Conservation (phyloP, 2,329 filamentous ascomycete genomes). For the Hypoxylon sp. region DNA sequence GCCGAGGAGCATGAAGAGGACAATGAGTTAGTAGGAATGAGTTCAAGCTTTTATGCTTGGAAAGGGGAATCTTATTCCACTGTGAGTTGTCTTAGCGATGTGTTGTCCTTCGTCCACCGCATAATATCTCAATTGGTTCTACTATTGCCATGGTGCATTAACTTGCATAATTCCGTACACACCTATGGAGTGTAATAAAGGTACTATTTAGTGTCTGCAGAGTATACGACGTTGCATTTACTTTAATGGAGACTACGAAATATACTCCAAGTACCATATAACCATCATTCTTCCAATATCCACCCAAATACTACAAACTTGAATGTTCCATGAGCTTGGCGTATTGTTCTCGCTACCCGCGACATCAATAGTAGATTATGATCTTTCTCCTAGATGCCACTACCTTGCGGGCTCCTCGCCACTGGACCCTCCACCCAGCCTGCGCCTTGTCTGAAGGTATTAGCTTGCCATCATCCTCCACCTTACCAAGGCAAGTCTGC, state of each 20-base stretch:
- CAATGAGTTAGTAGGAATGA: background rate
- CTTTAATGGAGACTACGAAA: background rate
- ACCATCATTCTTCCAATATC: conserved; percentile 3
- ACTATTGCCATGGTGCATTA: conserved; percentile 3
- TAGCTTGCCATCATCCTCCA: conserved; percentile 26
- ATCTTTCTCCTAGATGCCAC: conserved; percentile 22
- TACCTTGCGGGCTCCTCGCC: conserved; percentile 29
- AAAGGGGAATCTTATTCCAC: conserved; percentile 3
- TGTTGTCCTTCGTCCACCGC: conserved; percentile 11
- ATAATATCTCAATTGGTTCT: conserved; percentile 14
- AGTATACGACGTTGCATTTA: background rate
- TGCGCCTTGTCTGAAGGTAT: conserved; percentile 34
- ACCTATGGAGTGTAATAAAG: conserved; percentile 10
- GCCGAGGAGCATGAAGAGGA: background rate
- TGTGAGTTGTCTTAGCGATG: conserved; percentile 3
- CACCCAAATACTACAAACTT: background rate
- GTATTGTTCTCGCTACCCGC: background rate
- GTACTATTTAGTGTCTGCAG: background rate
- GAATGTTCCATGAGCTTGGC: background rate
- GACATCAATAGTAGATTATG: conserved; percentile 23
- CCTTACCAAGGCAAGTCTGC: conserved; percentile 28
- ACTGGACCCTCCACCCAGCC: conserved; percentile 33
- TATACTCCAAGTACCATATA: background rate
- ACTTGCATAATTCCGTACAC: conserved; percentile 26
- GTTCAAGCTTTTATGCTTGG: conserved; percentile 1